Percentiles rank a stretch among this genome's conserved stretches.
Conservation (phyloP, 441 rosid genomes). For the Pelargonium citronellum region DNA sequence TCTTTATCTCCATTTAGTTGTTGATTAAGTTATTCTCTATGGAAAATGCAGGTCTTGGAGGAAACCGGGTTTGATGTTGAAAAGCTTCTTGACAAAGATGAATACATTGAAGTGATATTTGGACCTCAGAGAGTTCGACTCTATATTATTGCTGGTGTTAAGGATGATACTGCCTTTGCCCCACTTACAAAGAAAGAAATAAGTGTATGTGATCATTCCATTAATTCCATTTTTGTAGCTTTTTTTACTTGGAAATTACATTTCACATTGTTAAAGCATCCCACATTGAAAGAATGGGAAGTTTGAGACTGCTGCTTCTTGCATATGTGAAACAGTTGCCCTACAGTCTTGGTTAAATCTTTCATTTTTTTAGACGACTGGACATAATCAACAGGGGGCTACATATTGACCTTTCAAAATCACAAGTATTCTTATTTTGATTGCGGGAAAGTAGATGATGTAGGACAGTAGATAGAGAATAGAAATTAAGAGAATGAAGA, state of each 20-base stretch:
- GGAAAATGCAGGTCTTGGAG: conserved; percentile 59
- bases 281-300: too few relatives aligned
- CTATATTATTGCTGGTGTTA: conserved; percentile 78
- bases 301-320: too few relatives aligned
- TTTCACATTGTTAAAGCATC: background rate
- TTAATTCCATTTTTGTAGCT: background rate
- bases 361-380: too few relatives aligned
- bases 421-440: background rate
- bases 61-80: conserved; percentile 94
- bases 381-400: background rate
- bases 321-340: too few relatives aligned
- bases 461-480: too few relatives aligned
- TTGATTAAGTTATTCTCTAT: conserved; percentile 15
- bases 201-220: conserved; percentile 53
- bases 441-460: background rate
- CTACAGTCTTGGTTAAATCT: too few relatives aligned
- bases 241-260: background rate
- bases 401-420: background rate
- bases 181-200: conserved; percentile 96
- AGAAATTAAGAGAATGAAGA: too few relatives aligned
- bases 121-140: conserved; percentile 95
- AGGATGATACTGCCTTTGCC: conserved; percentile 78
- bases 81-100: conserved; percentile 69
- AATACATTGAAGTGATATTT: conserved; percentile 71
- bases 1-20: background rate